Conservation (phyloP, 78 protist species). For the Dictyostelium purpureum region DNA sequence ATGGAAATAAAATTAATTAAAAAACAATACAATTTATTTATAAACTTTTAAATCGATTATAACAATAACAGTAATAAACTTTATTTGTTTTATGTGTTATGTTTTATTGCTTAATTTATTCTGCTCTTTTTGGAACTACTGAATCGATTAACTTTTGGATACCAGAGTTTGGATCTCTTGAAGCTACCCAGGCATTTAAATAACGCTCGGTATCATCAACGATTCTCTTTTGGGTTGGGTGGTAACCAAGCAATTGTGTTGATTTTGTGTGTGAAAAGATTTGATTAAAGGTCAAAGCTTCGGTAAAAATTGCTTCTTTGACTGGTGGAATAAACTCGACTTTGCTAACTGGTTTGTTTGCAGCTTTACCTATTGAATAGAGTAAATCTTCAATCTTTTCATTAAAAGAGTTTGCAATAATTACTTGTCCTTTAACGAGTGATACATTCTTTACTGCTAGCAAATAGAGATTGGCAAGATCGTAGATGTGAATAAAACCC, state of each 20-base stretch:
- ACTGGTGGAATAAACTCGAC: background rate
- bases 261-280: background rate
- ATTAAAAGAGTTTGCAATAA: background rate
- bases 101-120: background rate
- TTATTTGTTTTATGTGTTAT: background rate
- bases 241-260: background rate
- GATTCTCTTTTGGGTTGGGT: background rate
- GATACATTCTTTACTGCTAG: background rate
- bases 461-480: background rate
- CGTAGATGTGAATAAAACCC: background rate
- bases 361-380: background rate
- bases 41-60: too few species aligned
- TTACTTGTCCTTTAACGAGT: background rate
- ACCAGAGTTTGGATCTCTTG: background rate
- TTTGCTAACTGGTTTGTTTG: background rate
- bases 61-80: too few species aligned
- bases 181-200: background rate
- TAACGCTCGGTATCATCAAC: background rate
- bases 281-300: background rate
- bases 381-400: slow-evolving; percentile 1
- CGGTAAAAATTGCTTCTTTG: background rate
- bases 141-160: background rate
- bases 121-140: background rate
- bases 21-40: slow-evolving; percentile 7
- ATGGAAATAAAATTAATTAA: slow-evolving; percentile 32